Conservation (phyloP, 345 rosid genomes). For the Populus alba region DNA sequence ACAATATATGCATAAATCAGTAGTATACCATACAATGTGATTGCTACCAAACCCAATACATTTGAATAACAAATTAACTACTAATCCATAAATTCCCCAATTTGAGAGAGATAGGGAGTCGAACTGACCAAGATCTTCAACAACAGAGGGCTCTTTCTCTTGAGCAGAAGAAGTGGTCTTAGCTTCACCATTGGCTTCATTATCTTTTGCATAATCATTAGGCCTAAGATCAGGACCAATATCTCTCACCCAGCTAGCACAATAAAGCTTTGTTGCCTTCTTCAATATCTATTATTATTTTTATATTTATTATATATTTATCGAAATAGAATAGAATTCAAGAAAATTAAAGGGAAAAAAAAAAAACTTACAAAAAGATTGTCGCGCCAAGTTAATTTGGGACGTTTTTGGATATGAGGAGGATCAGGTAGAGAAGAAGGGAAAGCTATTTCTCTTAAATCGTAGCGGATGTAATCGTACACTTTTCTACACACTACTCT, state of each 20-base stretch:
- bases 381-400: conserved; percentile 79
- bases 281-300: conserved; percentile 55
- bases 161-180: conserved; percentile 18
- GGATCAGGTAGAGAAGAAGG: conserved; percentile 91
- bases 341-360: not conserved
- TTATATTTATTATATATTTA: not conserved
- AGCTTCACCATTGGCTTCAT: conserved; percentile 31
- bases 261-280: conserved; percentile 90
- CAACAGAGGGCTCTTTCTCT: conserved; percentile 60
- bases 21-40: not conserved
- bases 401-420: conserved; percentile 70
- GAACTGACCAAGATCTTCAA: conserved; percentile 84
- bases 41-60: not conserved
- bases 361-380: conserved; percentile 48
- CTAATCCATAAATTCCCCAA: not conserved
- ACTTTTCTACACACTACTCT: conserved; percentile 53
- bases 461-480: conserved; percentile 69
- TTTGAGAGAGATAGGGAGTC: not conserved
- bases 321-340: not conserved
- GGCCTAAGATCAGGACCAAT: conserved; percentile 96
- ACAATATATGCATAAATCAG: not conserved
- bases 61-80: no score
- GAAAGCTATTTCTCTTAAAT: conserved; percentile 85
- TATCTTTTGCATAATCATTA: conserved; percentile 63
- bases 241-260: conserved; percentile 88